Evolutionary conservation across 2,329 filamentous ascomycete genomes (phyloP), one percentile per base, ranked within the genome.

Genomic region (Botrytis aclada): DNA sequence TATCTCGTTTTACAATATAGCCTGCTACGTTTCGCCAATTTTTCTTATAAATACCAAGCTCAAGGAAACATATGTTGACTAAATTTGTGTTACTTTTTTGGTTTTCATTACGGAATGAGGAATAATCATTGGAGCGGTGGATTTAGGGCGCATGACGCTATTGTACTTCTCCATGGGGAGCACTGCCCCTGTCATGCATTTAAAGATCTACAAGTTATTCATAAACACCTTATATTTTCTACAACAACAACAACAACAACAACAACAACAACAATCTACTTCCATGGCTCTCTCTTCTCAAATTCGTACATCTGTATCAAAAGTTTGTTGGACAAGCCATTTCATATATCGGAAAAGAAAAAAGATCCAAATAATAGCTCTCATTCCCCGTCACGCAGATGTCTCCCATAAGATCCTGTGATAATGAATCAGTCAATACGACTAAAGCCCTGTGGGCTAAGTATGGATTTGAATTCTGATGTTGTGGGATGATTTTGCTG

Each of bases 21-120:
- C 39, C 54, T 67, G 47, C 65, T 67, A 56, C n/a, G 32, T 56
- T 56, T 32, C 47, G 41, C 18, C 34, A 56, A 67, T 67, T 41
- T 32, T 4, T 67, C 3, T 67, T 67, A 67, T 41, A 67, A 67
- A 67, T 67, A 67, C 47, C 65, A 56, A 67, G 65, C 65, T 67
- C 18, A 32, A 25, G 47, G 25, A 37, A 47, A 41, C 47, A 67
- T 18, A 56, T 56, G 47, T 67, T 67, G 47, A 41, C 34, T 56
- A 56, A 56, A 32, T 67, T 56, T 56, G n/a, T 67, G 47, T 37
- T 41, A 41, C 47, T 25, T 20, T 1, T 56, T 56, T 41, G 25
- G 32, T 67, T 67, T 67, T 6, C 22, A 67, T 56, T 67, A 67
- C 65, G 65, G 65, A 56, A 67, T 67, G 47, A 34, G 4, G 47